Evolutionary conservation across 805 yeast genomes (phyloP).

Genomic region (Ogataea corticis): DNA sequence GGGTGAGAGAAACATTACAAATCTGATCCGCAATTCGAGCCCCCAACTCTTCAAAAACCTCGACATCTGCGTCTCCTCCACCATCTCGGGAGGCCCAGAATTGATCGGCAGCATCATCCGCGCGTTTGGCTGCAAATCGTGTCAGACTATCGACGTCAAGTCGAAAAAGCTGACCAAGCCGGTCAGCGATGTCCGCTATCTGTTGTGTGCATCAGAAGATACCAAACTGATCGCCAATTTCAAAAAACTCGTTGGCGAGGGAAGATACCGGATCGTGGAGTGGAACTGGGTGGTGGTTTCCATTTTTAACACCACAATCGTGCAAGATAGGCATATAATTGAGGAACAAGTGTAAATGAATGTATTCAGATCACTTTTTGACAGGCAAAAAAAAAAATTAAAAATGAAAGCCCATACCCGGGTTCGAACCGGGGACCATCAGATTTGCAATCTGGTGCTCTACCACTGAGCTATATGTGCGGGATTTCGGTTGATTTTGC

Average conservation of each 20-base stretch:
- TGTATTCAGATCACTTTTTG: not conserved
- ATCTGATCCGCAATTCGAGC: slow-evolving; percentile 25
- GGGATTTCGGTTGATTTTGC: not conserved
- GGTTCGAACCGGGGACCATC: slow-evolving; percentile 97
- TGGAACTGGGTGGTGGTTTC: slow-evolving; percentile 68
- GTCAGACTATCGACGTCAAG: slow-evolving; percentile 20
- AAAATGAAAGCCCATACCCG: slow-evolving; percentile 71
- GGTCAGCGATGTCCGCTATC: slow-evolving; percentile 22
- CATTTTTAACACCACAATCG: slow-evolving; percentile 47
- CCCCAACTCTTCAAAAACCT: slow-evolving; percentile 44
- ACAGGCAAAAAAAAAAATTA: not conserved
- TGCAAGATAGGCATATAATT: slow-evolving; percentile 20
- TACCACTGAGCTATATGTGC: slow-evolving; percentile 87
- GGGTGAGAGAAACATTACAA: slow-evolving; percentile 21
- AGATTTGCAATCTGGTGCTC: slow-evolving; percentile 99
- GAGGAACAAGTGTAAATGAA: slow-evolving; percentile 11
- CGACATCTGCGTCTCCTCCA: slow-evolving; percentile 55
- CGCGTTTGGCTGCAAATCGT: slow-evolving; percentile 51
- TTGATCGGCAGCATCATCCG: slow-evolving; percentile 56
- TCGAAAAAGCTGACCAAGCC: slow-evolving; percentile 18
- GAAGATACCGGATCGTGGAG: slow-evolving; percentile 43
- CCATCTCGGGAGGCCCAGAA: slow-evolving; percentile 60
- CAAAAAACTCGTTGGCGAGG: slow-evolving; percentile 21
- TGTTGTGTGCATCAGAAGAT: slow-evolving; percentile 34
- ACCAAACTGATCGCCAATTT: slow-evolving; percentile 32